These are phyloP conservation scores for Quercus parvula DNA, from an alignment of 306 rosid species.

Conservation along the genomic window DNA sequence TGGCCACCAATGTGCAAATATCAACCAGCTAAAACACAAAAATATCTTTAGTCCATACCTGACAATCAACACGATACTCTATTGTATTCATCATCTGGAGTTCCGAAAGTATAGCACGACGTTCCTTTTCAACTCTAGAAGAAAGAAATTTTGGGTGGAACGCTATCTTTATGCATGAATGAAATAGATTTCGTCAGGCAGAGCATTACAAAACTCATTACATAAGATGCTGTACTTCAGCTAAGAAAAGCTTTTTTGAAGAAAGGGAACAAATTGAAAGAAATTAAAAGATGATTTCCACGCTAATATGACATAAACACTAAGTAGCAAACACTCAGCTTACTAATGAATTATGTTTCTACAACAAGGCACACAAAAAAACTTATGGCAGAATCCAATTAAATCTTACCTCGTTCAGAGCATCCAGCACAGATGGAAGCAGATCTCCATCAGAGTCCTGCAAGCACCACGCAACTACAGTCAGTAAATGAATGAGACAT, in stretches of 20 bases:
- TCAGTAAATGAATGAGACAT: constrained; percentile 9
- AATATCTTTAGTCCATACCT: constrained; percentile 46
- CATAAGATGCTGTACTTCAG: not conserved
- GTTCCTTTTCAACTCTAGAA: constrained; percentile 95
- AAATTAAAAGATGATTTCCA: not conserved
- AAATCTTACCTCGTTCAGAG: constrained; percentile 80
- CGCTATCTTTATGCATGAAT: constrained; percentile 67
- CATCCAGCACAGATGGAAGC: constrained; percentile 89
- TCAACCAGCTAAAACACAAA: constrained; percentile 20
- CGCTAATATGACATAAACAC: not conserved
- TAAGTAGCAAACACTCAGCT: not conserved
- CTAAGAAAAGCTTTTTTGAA: not conserved
- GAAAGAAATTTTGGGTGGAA: constrained; percentile 96
- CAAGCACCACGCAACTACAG: constrained; percentile 21
- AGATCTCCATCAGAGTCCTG: constrained; percentile 97
- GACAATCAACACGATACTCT: constrained; percentile 98
- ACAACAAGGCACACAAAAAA: not conserved
- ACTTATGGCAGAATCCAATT: constrained; percentile 10
- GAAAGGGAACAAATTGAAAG: not conserved
- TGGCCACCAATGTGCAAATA: constrained; percentile 17
- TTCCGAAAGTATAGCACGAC: constrained; percentile 97
- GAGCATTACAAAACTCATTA: not conserved
- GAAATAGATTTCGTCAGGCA: constrained; percentile 14
- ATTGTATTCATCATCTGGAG: constrained; percentile 99
- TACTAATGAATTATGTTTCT: not conserved